Evolutionary conservation across 2,329 filamentous ascomycete genomes (phyloP).

Genomic region (Trematosphaeria pertusa): DNA sequence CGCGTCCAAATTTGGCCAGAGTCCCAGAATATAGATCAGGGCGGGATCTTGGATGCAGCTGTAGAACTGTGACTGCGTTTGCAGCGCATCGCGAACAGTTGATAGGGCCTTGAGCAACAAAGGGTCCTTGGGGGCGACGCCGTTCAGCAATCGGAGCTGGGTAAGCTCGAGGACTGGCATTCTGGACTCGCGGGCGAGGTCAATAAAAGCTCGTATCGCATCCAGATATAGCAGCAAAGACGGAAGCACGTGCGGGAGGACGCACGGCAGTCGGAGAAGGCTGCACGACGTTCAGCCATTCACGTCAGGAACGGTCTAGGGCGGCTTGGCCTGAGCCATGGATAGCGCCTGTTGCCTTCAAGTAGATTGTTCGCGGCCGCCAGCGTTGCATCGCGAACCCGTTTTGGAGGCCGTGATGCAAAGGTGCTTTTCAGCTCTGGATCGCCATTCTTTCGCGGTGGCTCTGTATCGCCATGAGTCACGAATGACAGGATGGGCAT

Average conservation of each 20-base stretch:
- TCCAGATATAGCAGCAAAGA: constrained; percentile 33
- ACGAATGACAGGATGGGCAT: constrained; percentile 19
- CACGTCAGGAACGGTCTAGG: constrained; percentile 14
- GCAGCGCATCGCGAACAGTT: constrained; percentile 30
- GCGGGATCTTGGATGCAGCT: constrained; percentile 35
- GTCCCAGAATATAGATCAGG: constrained; percentile 39
- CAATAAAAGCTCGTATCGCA: constrained; percentile 26
- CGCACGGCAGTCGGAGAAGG: constrained; percentile 24
- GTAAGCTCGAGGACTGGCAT: constrained; percentile 40
- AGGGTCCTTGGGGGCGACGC: constrained; percentile 24
- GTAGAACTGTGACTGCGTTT: constrained; percentile 39
- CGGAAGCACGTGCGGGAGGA: constrained; percentile 27
- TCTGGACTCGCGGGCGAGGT: constrained; percentile 18
- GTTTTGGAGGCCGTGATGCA: constrained; percentile 8
- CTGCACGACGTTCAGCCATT: constrained; percentile 19
- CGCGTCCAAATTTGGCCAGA: constrained; percentile 37
- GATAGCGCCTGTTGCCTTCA: constrained; percentile 11
- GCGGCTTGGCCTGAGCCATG: constrained; percentile 20
- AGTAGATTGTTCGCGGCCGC: constrained; percentile 16
- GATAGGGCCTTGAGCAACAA: constrained; percentile 38
- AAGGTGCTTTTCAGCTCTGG: constrained; percentile 25
- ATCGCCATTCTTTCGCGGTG: constrained; percentile 25
- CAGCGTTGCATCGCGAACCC: constrained; percentile 18
- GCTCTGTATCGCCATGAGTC: constrained; percentile 11
- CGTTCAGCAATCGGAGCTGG: constrained; percentile 35